A percentile compares a stretch with the other conserved stretches of the same genome.
Conservation (phyloP, 2,329 filamentous ascomycete species). For the Microdochium trichocladiopsis region DNA sequence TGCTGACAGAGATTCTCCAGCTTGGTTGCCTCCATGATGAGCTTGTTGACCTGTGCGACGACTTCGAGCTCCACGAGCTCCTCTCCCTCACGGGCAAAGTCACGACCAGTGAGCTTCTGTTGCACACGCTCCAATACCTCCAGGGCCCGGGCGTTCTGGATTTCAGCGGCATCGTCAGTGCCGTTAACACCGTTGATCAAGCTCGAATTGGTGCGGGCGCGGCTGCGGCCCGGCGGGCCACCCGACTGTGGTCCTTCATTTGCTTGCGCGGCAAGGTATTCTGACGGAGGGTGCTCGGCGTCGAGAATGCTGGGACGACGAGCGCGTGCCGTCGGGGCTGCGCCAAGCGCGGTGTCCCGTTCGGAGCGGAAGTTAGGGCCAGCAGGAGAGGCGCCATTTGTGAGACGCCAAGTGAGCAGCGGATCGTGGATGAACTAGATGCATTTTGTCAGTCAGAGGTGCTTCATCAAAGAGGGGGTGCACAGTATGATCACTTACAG, state of each 20-base stretch:
- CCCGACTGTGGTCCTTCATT: conserved; percentile 27
- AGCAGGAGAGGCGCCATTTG: conserved; percentile 52
- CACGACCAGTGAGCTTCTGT: conserved; percentile 89
- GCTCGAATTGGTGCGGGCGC: conserved; percentile 54
- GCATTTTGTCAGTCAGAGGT: no score
- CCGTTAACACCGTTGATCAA: conserved; percentile 23
- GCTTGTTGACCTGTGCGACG: conserved; percentile 83
- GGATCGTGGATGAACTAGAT: conserved; percentile 96
- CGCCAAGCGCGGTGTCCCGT: conserved; percentile 45
- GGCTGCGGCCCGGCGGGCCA: conserved; percentile 40
- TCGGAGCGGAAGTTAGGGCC: conserved; percentile 63
- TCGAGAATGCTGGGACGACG: conserved; percentile 67
- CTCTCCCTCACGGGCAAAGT: conserved; percentile 65
- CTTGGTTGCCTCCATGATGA: conserved; percentile 92
- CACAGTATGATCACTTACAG: no score
- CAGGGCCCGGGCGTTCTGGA: conserved; percentile 86
- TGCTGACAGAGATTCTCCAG: conserved; percentile 97
- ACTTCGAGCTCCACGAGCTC: conserved; percentile 68
- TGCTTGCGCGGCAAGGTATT: conserved; percentile 41
- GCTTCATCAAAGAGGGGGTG: no score
- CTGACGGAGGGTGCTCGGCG: conserved; percentile 49
- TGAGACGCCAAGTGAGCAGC: conserved; percentile 93
- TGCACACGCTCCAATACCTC: conserved; percentile 88
- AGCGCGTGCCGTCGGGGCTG: conserved; percentile 38
- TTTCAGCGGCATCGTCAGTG: conserved; percentile 53